These are phyloP conservation scores for Sindora glabra DNA, from an alignment of 306 rosid species.

Conservation along the genomic window DNA sequence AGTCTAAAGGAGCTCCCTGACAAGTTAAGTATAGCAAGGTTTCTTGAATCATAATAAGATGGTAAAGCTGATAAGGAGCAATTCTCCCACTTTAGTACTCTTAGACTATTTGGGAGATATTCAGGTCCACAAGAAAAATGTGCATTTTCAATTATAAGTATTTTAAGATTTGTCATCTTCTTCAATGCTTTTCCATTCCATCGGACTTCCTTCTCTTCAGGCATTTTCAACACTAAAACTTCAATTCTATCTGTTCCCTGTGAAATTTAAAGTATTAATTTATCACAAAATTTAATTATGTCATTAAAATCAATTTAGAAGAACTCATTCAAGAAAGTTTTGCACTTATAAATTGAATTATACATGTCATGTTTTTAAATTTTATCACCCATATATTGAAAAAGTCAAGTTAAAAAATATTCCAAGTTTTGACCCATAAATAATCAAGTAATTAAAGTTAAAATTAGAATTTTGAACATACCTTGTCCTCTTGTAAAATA, in stretches of 20 bases:
- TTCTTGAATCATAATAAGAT: background rate
- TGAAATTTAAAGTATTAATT: background rate
- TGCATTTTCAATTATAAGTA: background rate
- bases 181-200: background rate
- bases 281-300: no score
- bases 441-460: no score
- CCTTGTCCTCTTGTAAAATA: no score
- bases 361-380: no score
- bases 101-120: background rate
- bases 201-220: background rate
- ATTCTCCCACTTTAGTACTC: background rate
- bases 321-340: no score
- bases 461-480: no score
- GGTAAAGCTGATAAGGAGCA: background rate
- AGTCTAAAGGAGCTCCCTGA: background rate
- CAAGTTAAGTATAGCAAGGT: background rate
- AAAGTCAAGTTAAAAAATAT: no score
- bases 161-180: background rate
- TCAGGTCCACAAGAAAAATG: background rate
- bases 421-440: no score
- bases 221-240: background rate
- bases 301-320: no score
- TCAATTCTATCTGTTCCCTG: background rate
- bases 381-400: no score
- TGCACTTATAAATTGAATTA: no score